A percentile compares a stretch with the other conserved stretches of the same genome.
Evolutionary conservation across 139 green algal species (phyloP).

Genomic region (Edaphochlamys debaryana): DNA sequence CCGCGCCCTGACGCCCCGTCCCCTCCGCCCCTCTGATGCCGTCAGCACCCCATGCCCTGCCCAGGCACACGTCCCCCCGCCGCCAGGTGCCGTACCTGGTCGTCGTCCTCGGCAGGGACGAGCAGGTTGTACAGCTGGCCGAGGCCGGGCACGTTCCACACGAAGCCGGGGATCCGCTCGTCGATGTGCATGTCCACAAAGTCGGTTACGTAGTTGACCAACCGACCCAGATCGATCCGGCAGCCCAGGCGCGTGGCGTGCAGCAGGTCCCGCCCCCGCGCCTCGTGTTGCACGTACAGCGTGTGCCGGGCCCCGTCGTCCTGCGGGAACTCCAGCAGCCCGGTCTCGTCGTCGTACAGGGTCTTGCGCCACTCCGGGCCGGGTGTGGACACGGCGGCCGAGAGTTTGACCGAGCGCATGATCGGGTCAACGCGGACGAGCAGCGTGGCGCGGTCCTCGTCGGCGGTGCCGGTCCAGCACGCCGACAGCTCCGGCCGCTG

Average conservation of each 20-base stretch:
- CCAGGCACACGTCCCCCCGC: background rate
- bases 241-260: conserved; percentile 52
- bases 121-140: conserved; percentile 54
- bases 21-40: too few relatives aligned
- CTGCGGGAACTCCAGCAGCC: conserved; percentile 46
- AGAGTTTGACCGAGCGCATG: conserved; percentile 44
- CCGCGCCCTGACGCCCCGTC: too few relatives aligned
- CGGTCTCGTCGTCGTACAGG: conserved; percentile 53
- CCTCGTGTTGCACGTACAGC: conserved; percentile 56
- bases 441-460: conserved; percentile 51
- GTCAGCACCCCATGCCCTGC: too few relatives aligned
- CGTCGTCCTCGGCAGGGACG: conserved; percentile 48
- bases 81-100: conserved; percentile 37
- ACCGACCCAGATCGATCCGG: conserved; percentile 55
- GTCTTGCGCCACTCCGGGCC: conserved; percentile 53
- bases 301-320: conserved; percentile 54
- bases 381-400: conserved; percentile 31
- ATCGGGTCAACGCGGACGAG: conserved; percentile 58
- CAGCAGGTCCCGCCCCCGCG: conserved; percentile 40
- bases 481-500: conserved; percentile 52
- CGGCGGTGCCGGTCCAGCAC: conserved; percentile 53
- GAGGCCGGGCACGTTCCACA: conserved; percentile 57
- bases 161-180: conserved; percentile 44
- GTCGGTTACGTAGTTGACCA: conserved; percentile 50
- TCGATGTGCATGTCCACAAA: conserved; percentile 47